Conservation (phyloP, 2,329 filamentous ascomycete genomes). For the Thelonectria discophora region DNA sequence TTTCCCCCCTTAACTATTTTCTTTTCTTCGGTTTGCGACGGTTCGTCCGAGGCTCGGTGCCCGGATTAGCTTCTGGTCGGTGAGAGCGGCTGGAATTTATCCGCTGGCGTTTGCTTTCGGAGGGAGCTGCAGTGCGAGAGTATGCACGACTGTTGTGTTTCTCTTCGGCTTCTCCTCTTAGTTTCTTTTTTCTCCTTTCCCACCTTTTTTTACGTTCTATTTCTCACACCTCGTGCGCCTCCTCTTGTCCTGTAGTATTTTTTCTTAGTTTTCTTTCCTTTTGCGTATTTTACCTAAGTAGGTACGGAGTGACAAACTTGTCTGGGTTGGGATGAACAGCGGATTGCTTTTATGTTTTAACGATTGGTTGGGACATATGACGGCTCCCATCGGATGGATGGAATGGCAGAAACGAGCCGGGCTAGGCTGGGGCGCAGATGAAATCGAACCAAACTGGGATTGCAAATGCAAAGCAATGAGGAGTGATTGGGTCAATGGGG, state of each 20-base stretch:
- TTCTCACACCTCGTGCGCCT: neutral
- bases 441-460: conserved; percentile 18
- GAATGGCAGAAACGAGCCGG: too few species aligned
- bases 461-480: conserved; percentile 17
- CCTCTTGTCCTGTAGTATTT: conserved; percentile 16
- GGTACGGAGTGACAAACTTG: neutral
- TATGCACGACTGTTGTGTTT: too few species aligned
- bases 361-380: conserved; percentile 9
- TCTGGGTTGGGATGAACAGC: conserved; percentile 11
- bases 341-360: neutral
- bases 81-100: conserved; percentile 49
- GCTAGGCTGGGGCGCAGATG: conserved; percentile 20
- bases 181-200: neutral
- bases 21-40: conserved; percentile 16
- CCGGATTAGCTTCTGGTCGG: conserved; percentile 46
- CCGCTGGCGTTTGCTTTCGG: conserved; percentile 39
- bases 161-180: conserved; percentile 9
- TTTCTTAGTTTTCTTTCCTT: conserved; percentile 3
- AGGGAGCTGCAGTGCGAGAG: conserved; percentile 12
- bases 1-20: conserved; percentile 21
- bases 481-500: conserved; percentile 20
- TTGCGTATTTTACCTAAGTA: conserved; percentile 13
- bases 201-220: neutral
- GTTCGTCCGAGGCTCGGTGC: conserved; percentile 41
- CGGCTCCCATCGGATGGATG: too few species aligned